Evolutionary conservation across 495 filamentous ascomycete species (phyloP).

Genomic region (Xylaria scruposa): DNA sequence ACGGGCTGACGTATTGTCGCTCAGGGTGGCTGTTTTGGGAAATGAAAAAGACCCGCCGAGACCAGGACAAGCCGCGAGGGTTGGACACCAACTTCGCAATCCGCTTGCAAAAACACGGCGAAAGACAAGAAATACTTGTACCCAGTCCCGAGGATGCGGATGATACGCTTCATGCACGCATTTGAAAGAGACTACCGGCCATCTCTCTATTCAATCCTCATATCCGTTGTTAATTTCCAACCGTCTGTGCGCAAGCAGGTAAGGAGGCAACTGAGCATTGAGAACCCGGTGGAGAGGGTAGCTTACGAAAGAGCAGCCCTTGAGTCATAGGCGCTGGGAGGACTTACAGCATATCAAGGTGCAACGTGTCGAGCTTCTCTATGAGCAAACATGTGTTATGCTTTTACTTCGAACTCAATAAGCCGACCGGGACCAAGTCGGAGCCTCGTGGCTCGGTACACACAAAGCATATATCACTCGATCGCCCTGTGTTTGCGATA

Average conservation of each 20-base stretch:
- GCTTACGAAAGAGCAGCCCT: neutral
- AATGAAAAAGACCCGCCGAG: conserved; percentile 23
- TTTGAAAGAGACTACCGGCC: neutral
- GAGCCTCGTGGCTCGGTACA: conserved; percentile 9
- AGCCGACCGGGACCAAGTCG: conserved; percentile 8
- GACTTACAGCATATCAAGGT: conserved; percentile 12
- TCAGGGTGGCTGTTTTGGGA: conserved; percentile 24
- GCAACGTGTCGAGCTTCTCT: conserved; percentile 14
- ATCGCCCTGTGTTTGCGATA: neutral
- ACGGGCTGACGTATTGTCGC: conserved; percentile 21
- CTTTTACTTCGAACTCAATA: neutral
- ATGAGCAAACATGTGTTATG: conserved; percentile 18
- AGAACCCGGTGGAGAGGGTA: neutral
- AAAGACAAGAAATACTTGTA: neutral
- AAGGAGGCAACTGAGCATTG: neutral
- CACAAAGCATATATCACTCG: neutral
- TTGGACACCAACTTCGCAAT: conserved; percentile 22
- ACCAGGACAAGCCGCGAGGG: conserved; percentile 21
- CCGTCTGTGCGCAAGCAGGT: neutral
- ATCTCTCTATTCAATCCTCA: neutral
- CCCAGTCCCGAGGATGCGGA: conserved; percentile 6
- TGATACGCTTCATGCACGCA: conserved; percentile 20
- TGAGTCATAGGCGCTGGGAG: neutral
- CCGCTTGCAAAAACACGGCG: conserved; percentile 13
- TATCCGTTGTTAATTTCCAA: no score